Evolutionary conservation across 768 basidiomycete genomes (phyloP), one percentile per base, ranked within the genome.

Genomic region (Lanmaoa rubissima): DNA sequence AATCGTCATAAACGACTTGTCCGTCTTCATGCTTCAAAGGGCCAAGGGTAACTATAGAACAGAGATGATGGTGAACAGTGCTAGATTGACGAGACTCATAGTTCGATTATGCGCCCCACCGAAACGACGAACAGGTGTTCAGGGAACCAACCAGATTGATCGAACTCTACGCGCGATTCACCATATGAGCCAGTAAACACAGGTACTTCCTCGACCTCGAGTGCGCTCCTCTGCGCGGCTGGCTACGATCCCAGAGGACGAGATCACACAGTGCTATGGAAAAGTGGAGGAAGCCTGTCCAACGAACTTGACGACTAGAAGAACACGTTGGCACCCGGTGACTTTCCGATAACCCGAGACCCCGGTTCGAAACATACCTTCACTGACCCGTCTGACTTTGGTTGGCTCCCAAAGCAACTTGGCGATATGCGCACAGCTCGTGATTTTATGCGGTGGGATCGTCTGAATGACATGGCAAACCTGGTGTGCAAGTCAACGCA

Each of bases 211-310:
- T 94, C 93, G 0, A 81, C 82, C 54, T 84, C 82, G 16, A 96
- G 78, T 3, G 81, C 84, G 38, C 83, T 81, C 31, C 80, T 74
- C 67, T 94, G 92, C 90, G 43, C 89, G 79, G 14, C 86, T 88
- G 0, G 90, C 88, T 53, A 90, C 86, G 2, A 78, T 71, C 4
- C 90, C 90, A 0, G 83, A 80, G 1, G 88, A 76, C 2, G 81
- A 78, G 12, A 92, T 75, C 10, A 92, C 88, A 13, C 90, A 83
- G 58, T 91, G 81, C 90, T 90, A 93, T 1, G 90, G 90, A 3
- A 90, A 81, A 21, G 84, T 80, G 2, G 86, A 85, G 46, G 78
- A 76, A 1, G 79, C 75, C 42, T 79, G 79, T 0, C 82, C 79
- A 11, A 92, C 75, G 62, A 83, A 86, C 62, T 88, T 92, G 45